These are phyloP conservation scores for Candida labiduridarum DNA, from an alignment of 1,139 yeast genomes.

Conservation along the genomic window DNA sequence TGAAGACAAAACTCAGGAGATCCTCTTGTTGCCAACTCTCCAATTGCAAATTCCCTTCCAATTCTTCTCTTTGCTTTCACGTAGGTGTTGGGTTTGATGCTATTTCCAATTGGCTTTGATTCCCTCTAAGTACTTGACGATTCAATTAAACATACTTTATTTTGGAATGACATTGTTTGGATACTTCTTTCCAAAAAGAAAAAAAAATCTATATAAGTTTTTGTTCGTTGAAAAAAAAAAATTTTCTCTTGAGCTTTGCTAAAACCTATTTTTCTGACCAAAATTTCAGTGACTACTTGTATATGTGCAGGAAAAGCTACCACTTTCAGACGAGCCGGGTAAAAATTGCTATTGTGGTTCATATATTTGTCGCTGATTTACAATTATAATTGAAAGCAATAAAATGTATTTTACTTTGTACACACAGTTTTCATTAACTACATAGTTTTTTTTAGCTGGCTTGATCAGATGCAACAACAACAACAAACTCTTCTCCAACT, in stretches of 20 bases:
- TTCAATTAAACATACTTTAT: constrained; percentile 43
- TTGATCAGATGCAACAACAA: background rate
- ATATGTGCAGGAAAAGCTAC: background rate
- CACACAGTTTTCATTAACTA: background rate
- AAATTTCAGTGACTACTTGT: constrained; percentile 1
- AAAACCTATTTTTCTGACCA: background rate
- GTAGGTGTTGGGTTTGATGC: no score
- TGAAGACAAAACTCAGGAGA: no score
- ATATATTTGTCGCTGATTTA: background rate
- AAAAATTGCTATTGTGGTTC: background rate
- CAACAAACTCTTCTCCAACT: constrained; percentile 64
- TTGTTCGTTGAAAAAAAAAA: constrained; percentile 4
- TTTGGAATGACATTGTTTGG: constrained; percentile 47
- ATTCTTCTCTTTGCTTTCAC: no score
- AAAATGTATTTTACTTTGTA: background rate
- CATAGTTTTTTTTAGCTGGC: background rate
- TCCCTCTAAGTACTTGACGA: background rate
- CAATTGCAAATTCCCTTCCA: no score
- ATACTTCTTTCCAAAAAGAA: constrained; percentile 5
- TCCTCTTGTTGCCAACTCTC: no score
- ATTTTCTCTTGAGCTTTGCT: background rate
- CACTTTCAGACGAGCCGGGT: background rate
- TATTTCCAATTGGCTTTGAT: background rate
- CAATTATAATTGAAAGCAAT: background rate
- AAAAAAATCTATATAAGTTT: background rate